Percentiles rank a stretch among this genome's conserved stretches.
Evolutionary conservation across 2,329 filamentous ascomycete species (phyloP).

Genomic region (Claviceps digitariae): DNA sequence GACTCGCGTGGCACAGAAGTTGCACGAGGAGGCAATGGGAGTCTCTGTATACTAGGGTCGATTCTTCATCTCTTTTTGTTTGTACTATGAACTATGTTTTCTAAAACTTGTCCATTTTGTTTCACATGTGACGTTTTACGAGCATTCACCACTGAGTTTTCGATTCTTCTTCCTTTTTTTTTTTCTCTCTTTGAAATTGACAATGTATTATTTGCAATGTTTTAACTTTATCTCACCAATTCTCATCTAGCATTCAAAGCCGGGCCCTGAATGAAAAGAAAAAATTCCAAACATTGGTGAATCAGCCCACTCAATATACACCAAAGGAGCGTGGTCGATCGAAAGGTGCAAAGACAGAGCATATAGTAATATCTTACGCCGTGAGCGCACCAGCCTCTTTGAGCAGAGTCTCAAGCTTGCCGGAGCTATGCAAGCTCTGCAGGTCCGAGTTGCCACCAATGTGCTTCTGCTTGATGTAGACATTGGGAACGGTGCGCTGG

Average conservation of each 20-base stretch:
- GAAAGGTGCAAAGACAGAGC: neutral
- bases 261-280: neutral
- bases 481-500: slow-evolving; percentile 88
- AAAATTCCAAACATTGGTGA: neutral
- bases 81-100: too few relatives aligned
- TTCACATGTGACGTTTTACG: neutral
- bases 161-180: neutral
- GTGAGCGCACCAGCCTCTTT: slow-evolving; percentile 28
- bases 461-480: slow-evolving; percentile 82
- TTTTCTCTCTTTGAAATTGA: neutral
- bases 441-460: slow-evolving; percentile 95
- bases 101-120: neutral
- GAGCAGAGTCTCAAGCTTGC: slow-evolving; percentile 28
- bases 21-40: neutral
- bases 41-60: neutral
- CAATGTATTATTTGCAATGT: neutral
- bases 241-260: neutral
- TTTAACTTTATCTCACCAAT: neutral
- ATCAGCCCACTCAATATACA: slow-evolving; percentile 2
- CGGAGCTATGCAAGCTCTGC: slow-evolving; percentile 37
- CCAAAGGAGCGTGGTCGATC: neutral
- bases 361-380: slow-evolving; percentile 19
- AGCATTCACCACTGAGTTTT: neutral
- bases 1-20: too few relatives aligned
- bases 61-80: neutral